Evolutionary conservation across 164 flowering plant genomes (phyloP).

Genomic region (Kalanchoe fedtschenkoi): DNA sequence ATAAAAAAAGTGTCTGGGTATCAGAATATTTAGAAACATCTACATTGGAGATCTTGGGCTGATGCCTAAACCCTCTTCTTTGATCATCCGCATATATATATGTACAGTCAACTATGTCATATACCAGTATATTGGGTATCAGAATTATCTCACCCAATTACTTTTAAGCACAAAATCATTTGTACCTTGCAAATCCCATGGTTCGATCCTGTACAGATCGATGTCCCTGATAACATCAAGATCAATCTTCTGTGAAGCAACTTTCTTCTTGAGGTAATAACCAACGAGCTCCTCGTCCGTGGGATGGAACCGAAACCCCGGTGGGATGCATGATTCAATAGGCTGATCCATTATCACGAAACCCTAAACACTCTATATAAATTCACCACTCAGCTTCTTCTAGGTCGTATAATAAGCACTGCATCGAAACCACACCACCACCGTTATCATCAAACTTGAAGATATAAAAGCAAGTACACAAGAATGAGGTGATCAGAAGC

Average conservation of each 20-base stretch:
- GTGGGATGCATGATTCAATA: conserved; percentile 69
- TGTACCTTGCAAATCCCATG: conserved; percentile 90
- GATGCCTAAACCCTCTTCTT: no score
- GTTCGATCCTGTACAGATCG: conserved; percentile 85
- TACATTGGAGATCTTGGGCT: no score
- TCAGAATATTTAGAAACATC: no score
- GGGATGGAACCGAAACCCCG: conserved; percentile 86
- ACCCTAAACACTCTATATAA: not conserved
- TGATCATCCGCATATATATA: no score
- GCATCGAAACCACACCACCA: not conserved
- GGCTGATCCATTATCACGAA: conserved; percentile 22
- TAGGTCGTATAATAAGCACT: not conserved
- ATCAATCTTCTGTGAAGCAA: conserved; percentile 73
- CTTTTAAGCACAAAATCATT: not conserved
- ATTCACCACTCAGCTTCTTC: conserved; percentile 41
- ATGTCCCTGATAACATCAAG: conserved; percentile 81
- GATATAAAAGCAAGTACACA: not conserved
- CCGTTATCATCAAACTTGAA: not conserved
- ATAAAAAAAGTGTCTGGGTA: no score
- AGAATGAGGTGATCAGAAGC: not conserved
- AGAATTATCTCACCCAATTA: no score
- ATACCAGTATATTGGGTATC: no score
- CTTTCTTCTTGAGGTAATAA: conserved; percentile 73
- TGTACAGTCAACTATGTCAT: no score
- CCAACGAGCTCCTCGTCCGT: conserved; percentile 89